Evolutionary conservation across 2,329 filamentous ascomycete species (phyloP).

Genomic region (Paecilomyces variotii): DNA sequence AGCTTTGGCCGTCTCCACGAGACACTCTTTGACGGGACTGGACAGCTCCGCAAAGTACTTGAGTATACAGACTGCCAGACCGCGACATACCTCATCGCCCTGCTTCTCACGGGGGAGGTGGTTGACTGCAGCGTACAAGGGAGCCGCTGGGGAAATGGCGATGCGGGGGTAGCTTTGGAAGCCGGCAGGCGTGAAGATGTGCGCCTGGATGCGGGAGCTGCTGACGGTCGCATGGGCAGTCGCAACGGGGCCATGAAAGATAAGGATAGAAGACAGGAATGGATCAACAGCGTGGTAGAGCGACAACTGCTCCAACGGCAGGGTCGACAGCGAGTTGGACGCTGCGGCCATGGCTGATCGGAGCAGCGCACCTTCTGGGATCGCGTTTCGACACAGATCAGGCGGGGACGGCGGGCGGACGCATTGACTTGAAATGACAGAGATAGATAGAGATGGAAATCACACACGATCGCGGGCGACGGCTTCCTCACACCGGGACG

Average conservation of each 20-base stretch:
- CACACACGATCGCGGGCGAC: neutral
- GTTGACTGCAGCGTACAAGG: slow-evolving; percentile 83
- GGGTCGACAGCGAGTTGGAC: slow-evolving; percentile 64
- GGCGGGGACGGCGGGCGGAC: neutral
- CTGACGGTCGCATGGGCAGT: slow-evolving; percentile 80
- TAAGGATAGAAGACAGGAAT: slow-evolving; percentile 67
- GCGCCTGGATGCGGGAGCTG: slow-evolving; percentile 88
- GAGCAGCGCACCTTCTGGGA: neutral
- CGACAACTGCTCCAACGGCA: slow-evolving; percentile 72
- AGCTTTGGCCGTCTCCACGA: slow-evolving; percentile 49
- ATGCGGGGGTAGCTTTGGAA: slow-evolving; percentile 84
- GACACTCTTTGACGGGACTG: slow-evolving; percentile 62
- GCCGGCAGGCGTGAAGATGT: slow-evolving; percentile 83
- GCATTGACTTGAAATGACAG: neutral
- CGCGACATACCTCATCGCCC: slow-evolving; percentile 87
- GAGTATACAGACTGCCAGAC: slow-evolving; percentile 81
- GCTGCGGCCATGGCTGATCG: slow-evolving; percentile 57
- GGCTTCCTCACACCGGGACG: neutral
- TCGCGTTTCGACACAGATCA: neutral
- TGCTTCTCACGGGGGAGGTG: slow-evolving; percentile 88
- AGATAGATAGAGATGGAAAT: neutral
- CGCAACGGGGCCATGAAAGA: slow-evolving; percentile 88
- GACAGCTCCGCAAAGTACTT: slow-evolving; percentile 92
- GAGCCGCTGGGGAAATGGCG: slow-evolving; percentile 85
- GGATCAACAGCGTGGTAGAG: slow-evolving; percentile 88